Conservation (phyloP, 495 filamentous ascomycete genomes). For the Penicillium turbatum region DNA sequence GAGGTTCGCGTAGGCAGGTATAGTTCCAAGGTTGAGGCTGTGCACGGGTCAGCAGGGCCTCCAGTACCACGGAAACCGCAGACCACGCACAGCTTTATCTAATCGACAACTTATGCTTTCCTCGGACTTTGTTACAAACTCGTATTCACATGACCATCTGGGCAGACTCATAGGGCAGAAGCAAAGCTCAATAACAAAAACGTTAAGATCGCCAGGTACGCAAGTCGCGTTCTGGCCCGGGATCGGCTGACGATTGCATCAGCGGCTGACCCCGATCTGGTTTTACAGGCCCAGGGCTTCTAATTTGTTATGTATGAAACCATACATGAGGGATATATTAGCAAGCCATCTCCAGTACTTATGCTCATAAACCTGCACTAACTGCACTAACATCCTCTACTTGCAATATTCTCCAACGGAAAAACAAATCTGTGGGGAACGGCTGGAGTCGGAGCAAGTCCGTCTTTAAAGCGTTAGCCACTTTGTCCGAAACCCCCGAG, state of each 20-base stretch:
- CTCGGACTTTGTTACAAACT: too few relatives aligned
- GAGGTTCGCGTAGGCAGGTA: too few relatives aligned
- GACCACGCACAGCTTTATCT: too few relatives aligned
- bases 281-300: too few relatives aligned
- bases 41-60: too few relatives aligned
- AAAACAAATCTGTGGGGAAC: conserved; percentile 6
- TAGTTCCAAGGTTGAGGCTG: too few relatives aligned
- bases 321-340: not conserved
- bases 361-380: too few relatives aligned
- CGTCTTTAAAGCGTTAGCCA: not conserved
- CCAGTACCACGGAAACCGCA: too few relatives aligned
- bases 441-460: conserved; percentile 20
- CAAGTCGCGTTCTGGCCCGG: not conserved
- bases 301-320: not conserved
- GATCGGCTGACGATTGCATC: conserved; percentile 5
- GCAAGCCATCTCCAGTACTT: too few relatives aligned
- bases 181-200: not conserved
- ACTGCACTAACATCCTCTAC: not conserved
- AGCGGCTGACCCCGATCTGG: conserved; percentile 3
- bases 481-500: conserved; percentile 10
- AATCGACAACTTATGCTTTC: too few relatives aligned
- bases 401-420: not conserved
- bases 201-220: conserved; percentile 8
- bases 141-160: too few relatives aligned
- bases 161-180: not conserved